Base-by-base conservation (phyloP, 2,329 filamentous ascomycete species). In the Fonsecaea pugnacius region DNA sequence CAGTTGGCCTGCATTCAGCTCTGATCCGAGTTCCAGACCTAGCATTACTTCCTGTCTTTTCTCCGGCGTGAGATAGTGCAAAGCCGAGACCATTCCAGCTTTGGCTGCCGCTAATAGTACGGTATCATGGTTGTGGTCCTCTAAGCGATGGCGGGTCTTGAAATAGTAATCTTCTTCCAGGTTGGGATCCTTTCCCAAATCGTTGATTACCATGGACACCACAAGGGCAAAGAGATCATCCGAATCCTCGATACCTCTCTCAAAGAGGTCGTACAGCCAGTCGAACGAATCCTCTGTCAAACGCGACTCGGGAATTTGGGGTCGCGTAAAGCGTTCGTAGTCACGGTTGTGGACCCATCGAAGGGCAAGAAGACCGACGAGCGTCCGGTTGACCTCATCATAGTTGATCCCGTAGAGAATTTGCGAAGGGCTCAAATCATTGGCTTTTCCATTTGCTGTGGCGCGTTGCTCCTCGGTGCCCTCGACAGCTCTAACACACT, bases 311-410 rank as follows among this genome's bases (percentile, higher is more conserved):
- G 65, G 55, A 16, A 67, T 52, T 58, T 78, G 76, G 12, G 70
- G 68, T 21, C 56, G 55, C 1, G 72, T 73, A 36, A 79, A 76
- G 14, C 60, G 60, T 8, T 73, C 69, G 60, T 78, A 79, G 30
- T 78, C 69, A n/a, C 67, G 67, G 5, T 72, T 73, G 24, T 73
- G 68, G 16, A 78, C 68, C 78, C 76, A 79, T 62, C 75, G 74
- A 52, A 78, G 59, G 1, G 75, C 70, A 38, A 78, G 64, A 18
- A 78, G 67, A 18, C 75, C 74, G 30, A 77, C 72, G 6, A 78
- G 70, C 0, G 78, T 79, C 21, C 78, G 76, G 55, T 79, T 78
- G 38, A 79, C 73, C 67, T 79, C 78, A 52, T 74, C 72, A 51
- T 73, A 78, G n/a, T 78, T 71, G 10, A 65, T 30, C 2, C 59